A percentile compares a stretch with the other conserved stretches of the same genome.
Conservation (phyloP, 768 basidiomycete species). For the Postia placenta region DNA sequence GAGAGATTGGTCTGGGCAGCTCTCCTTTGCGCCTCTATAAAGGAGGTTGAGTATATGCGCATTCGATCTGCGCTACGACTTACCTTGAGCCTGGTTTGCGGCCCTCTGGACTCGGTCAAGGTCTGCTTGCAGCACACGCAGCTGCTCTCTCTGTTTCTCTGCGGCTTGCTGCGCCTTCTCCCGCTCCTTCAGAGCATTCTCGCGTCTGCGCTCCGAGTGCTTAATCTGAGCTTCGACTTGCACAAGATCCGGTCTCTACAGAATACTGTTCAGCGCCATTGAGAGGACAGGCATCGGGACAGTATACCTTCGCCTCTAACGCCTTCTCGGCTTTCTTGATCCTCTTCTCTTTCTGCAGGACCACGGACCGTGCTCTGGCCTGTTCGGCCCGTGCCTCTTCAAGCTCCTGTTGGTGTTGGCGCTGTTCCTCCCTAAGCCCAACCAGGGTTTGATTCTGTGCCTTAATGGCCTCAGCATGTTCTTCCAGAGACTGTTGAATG, state of each 20-base stretch:
- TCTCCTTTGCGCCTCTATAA: slow-evolving; percentile 65
- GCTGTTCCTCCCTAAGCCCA: slow-evolving; percentile 64
- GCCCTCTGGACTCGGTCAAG: slow-evolving; percentile 57
- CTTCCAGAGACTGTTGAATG: slow-evolving; percentile 78
- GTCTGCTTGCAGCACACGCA: slow-evolving; percentile 57
- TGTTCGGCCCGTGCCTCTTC: slow-evolving; percentile 74
- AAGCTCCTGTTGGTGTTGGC: slow-evolving; percentile 61
- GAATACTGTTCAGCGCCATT: background rate
- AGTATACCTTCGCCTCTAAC: slow-evolving; percentile 70
- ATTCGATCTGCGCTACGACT: slow-evolving; percentile 16
- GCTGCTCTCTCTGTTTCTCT: slow-evolving; percentile 42
- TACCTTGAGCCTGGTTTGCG: slow-evolving; percentile 78
- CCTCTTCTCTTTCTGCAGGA: slow-evolving; percentile 79
- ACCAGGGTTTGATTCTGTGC: slow-evolving; percentile 67
- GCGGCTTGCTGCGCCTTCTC: slow-evolving; percentile 62
- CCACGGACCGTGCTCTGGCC: slow-evolving; percentile 65
- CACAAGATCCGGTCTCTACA: slow-evolving; percentile 79
- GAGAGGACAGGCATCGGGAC: background rate
- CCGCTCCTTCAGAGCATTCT: slow-evolving; percentile 57
- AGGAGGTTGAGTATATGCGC: background rate
- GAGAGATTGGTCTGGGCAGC: slow-evolving; percentile 71
- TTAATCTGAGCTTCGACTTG: slow-evolving; percentile 82
- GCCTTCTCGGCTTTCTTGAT: slow-evolving; percentile 91
- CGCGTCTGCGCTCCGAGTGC: slow-evolving; percentile 74
- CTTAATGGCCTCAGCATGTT: slow-evolving; percentile 63